Evolutionary conservation across 345 rosid genomes (phyloP), one percentile per base, ranked within the genome.

Genomic region (Gynandropsis gynandra): DNA sequence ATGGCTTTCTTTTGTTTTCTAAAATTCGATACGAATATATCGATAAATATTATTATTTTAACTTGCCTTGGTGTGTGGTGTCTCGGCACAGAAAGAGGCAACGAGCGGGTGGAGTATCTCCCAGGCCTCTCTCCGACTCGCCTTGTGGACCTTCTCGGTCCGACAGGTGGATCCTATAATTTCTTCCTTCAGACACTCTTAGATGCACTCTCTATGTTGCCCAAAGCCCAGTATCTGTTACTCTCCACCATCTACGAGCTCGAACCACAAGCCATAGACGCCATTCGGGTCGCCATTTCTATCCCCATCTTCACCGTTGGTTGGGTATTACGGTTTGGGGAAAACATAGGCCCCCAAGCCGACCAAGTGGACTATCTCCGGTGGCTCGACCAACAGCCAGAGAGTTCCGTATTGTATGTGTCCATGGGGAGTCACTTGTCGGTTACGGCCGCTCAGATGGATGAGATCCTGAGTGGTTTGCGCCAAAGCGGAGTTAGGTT

Each of bases 371-470:
- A 45, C 32, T 50, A 56, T n/a, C n/a, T n/a, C n/a, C n/a, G 42
- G 43, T 70, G 75, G 73, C 68, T 70, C 5, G 47, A 67, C 47
- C 52, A 38, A 10, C 75, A 74, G 9, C 50, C 75, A 3, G 17
- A 5, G 12, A 17, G 29, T 10, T 74, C 79, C 8, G 75, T 74
- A 16, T 11, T 70, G 13, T 70, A 67, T 7, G 29, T 67, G 1
- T 55, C 65, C 1, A 7, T 63, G 4, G 73, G 73, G 4, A 70
- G 75, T 35, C 50, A 19, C 16, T 43, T 54, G 13, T 62, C 74
- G 5, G 42, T 58, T 44, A 53, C 66, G 41, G 41, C 41, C 41
- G 38, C 21, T 0, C 72, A 69, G 50, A 60, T 50, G 56, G 71
- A 64, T 24, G 77, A 73, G 56, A 59, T 73, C 31, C 29, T 16